These are phyloP conservation scores for Solanum raphanifolium DNA, from an alignment of 257 asterid species.

Conservation along the genomic window DNA sequence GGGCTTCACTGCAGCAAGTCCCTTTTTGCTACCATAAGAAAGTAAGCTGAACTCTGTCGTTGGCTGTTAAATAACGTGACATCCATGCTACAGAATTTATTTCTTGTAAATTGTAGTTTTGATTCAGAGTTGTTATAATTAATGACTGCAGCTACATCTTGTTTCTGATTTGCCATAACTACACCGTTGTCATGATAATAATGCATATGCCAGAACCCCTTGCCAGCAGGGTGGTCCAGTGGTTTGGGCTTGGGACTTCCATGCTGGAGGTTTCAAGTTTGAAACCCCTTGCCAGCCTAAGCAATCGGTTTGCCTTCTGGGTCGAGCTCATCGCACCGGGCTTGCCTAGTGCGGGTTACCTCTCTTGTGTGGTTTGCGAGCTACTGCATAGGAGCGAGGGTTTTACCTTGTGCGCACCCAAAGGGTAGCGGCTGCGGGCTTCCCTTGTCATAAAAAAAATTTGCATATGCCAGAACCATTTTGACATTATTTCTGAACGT, in stretches of 20 bases:
- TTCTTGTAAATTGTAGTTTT: neutral
- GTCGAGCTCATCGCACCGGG: no score
- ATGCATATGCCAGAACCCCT: neutral
- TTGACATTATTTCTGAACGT: neutral
- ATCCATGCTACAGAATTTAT: neutral
- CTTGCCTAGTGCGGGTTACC: neutral
- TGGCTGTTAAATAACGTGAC: neutral
- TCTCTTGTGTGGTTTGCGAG: neutral
- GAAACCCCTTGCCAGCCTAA: no score
- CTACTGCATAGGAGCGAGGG: neutral
- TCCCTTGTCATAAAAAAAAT: neutral
- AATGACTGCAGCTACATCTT: neutral
- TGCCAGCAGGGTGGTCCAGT: no score
- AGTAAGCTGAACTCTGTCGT: slow-evolving; percentile 24
- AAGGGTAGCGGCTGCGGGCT: neutral
- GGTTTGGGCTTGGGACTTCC: no score
- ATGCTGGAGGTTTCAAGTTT: no score
- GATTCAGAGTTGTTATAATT: neutral
- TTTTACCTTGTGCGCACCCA: neutral
- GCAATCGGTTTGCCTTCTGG: no score
- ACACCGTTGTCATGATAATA: neutral
- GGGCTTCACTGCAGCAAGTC: slow-evolving; percentile 54
- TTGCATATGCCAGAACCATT: neutral
- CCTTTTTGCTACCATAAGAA: slow-evolving; percentile 50
- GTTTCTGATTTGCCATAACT: neutral